Evolutionary conservation across 352 stramenopile genomes (phyloP), one percentile per base, ranked within the genome.

Genomic region (Globisporangium irregulare): DNA sequence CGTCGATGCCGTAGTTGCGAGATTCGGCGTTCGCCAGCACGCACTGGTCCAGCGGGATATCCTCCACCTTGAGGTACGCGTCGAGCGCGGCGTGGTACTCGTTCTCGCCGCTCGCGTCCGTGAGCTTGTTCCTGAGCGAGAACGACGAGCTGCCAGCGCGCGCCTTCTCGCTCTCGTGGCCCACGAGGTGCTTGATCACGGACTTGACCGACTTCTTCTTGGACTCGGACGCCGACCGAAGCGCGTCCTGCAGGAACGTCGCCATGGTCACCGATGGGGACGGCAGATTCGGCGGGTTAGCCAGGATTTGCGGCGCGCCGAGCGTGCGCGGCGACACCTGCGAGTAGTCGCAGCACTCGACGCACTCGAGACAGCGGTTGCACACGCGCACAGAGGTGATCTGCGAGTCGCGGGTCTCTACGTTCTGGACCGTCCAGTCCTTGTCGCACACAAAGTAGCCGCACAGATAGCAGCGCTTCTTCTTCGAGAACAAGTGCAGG

Each of bases 331-430:
- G 73, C 10, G 80, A n/a, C 5, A 91, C 64, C 7, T 79, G 55
- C 3, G 72, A 73, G 65, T 87, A 92, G 59, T 90, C 78, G 36
- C 76, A 78, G 20, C 70, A 66, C 69, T 85, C 76, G 5, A 92
- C 80, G 14, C 79, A 80, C 32, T 84, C 75, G 25, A 92, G 59
- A 51, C 83, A 92, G 4, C 73, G 74, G 1, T 57, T 66, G 64
- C 83, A 92, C 5, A 87, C 74, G 3, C 77, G 78, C 27, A 87
- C 68, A 1, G 71, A 77, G 4, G 79, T 73, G 32, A 81, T 32
- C 6, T 72, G 60, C 15, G 73, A 75, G 8, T 14, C n/a, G 0
- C 72, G 67, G 24, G 61, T 68, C 58, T 78, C 74, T 15, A 68
- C 59, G 43, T 74, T 69, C 63, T 80, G 67, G 48, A 78, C 74